Base-by-base conservation (phyloP, 306 rosid species). In the Prunus campanulata region DNA sequence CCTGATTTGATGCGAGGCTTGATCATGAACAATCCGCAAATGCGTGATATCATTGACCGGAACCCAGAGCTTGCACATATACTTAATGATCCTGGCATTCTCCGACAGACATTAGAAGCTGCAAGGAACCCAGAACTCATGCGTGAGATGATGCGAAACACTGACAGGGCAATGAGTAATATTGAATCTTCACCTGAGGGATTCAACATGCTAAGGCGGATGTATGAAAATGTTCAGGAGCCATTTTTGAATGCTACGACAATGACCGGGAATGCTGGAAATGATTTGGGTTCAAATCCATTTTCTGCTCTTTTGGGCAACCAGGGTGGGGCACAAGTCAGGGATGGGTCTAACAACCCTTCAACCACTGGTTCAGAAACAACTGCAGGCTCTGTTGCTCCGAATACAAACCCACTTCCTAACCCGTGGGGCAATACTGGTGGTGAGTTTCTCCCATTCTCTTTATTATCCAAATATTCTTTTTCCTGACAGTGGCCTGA, bases 81-180 rank as follows among this genome's bases (percentile, higher is more conserved):
- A 48, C 90, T 88, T 57, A 88, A 88, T 74, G 92, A 88, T 66
- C 92, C 92, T 39, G 79, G 87, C 15, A 84, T 84, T 77, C 88
- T 86, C 56, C 83, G 88, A 29, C 92, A 88, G 86, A 88, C 92
- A 11, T 79, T 88, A 65, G 92, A 88, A 75, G 90, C 92, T 57
- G 88, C 92, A 8, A 88, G 92, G 83, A 88, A 86, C 74, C 92
- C 92, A 24, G 92, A 86, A 80, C 88, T 88, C 68, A 88, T 88
- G 92, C 89, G 92, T 44, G 92, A 88, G 78, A 88, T 88, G 90
- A 88, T 88, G 92, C 83, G 92, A 63, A 88, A 88, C 80, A 84
- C 92, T 32, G 92, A 88, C 75, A 82, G 92, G 76, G 92, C 92
- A 4, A 88, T 88, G 92, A 88, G 92, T 69, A 88, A 88, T 68